Evolutionary conservation across 2,329 filamentous ascomycete genomes (phyloP), one percentile per base, ranked within the genome.

Genomic region (Colletotrichum coccodes): DNA sequence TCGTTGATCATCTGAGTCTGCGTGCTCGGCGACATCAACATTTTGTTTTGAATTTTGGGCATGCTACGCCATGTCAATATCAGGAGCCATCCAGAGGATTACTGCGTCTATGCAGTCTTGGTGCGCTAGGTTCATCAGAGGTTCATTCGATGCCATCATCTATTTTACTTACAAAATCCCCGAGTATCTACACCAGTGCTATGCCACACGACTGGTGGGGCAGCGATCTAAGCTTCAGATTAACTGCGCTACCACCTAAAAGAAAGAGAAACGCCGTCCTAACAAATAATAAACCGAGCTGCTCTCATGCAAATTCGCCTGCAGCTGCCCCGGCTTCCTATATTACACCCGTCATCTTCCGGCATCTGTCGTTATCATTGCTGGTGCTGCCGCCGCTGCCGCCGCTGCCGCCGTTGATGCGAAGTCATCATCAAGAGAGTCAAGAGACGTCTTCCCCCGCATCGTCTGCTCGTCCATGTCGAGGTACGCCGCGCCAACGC

Each of bases 401-500:
- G 26, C 32, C n/a, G 61, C 47, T 40, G 60, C 23, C 11, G 54
- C 53, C 11, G 26, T 40, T 8, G 52, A 21, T 16, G 32, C 26
- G 40, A 70, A 64, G 42, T 67, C 67, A 28, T 71, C 67, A 18
- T 70, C 67, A 23, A 60, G 38, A 23, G 34, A 60, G 14, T 70
- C 67, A 23, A 60, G 38, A 23, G 34, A 60, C 30, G 32, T 44
- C 59, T 64, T 71, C 53, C 71, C 71, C 23, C 67, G 70, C 60
- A 74, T 56, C 28, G 60, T 50, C 18, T 71, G 68, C 8, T 71
- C 69, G 18, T 75, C 72, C n/a, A 71, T 52, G 6, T 60, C 70
- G 40, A 71, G 36, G 49, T 74, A 65, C 8, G 72, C 73, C 32
- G 73, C 74, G 12, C 75, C 75, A 12, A 76, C 71, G n/a, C 75